phyloP scores from a whole-genome alignment of 225 moss, liverwort and hornwort genomes.

The Bryoerythrophyllum caledonicum region DNA sequence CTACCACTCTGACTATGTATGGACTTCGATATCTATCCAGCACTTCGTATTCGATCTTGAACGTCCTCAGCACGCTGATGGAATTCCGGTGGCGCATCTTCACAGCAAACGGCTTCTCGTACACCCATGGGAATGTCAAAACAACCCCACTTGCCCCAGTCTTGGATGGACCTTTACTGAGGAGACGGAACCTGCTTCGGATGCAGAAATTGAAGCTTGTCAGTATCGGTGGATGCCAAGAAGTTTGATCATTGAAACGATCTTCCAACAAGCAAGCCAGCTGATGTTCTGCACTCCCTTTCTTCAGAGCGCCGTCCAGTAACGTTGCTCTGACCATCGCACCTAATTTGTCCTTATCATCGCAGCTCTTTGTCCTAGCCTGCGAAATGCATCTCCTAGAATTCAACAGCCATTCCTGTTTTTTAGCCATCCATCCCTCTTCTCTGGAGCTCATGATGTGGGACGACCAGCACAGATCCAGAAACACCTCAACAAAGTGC shows the following conservation, averaged over 20 bases:
- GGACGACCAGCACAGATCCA: conserved; percentile 31
- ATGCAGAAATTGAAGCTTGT: conserved; percentile 14
- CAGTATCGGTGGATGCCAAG: conserved; percentile 24
- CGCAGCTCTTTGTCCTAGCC: background rate
- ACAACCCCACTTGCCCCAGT: conserved; percentile 9
- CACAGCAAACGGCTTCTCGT: conserved; percentile 26
- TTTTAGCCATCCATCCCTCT: conserved; percentile 1
- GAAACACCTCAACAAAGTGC: conserved; percentile 26
- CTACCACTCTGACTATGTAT: conserved; percentile 23
- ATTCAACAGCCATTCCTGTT: conserved; percentile 12
- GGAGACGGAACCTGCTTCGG: background rate
- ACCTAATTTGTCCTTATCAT: conserved; percentile 8
- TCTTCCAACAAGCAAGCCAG: conserved; percentile 18
- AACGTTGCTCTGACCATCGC: conserved; percentile 14
- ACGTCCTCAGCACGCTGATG: background rate
- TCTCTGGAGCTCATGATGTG: conserved; percentile 15
- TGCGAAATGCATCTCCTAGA: conserved; percentile 7
- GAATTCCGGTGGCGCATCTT: conserved; percentile 13
- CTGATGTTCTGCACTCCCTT: conserved; percentile 25
- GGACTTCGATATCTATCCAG: conserved; percentile 22
- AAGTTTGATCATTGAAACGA: conserved; percentile 15
- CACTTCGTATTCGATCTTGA: conserved; percentile 4
- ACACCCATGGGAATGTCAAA: conserved; percentile 24
- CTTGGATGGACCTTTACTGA: background rate
- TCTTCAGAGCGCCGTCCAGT: background rate